phyloP scores from a whole-genome alignment of 257 asterid species.

The Ballota nigra region DNA sequence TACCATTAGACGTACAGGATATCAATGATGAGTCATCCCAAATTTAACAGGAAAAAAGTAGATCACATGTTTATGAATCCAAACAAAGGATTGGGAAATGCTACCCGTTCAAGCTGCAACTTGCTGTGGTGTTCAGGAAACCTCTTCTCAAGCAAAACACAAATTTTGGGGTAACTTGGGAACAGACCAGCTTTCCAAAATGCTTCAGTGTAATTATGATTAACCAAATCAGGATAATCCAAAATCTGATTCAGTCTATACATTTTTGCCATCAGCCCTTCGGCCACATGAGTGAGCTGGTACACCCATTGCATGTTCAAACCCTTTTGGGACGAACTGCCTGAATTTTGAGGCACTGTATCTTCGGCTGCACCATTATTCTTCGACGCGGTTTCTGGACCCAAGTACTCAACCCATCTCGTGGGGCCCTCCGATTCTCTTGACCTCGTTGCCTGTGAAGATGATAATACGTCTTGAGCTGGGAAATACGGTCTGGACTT shows the following conservation, averaged over 20 bases:
- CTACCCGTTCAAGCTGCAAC: conserved; percentile 94
- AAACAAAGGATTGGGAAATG: conserved; percentile 17
- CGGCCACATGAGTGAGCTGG: conserved; percentile 95
- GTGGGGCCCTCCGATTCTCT: conserved; percentile 88
- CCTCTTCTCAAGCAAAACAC: conserved; percentile 82
- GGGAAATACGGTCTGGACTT: conserved; percentile 65
- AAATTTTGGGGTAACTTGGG: conserved; percentile 88
- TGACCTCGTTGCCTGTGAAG: conserved; percentile 63
- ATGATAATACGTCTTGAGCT: conserved; percentile 61
- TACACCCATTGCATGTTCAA: conserved; percentile 96
- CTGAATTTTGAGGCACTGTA: conserved; percentile 40
- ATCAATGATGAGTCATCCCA: conserved; percentile 17
- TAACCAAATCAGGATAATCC: conserved; percentile 84
- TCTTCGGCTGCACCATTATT: conserved; percentile 60
- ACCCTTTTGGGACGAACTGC: conserved; percentile 66
- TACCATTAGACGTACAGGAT: conserved; percentile 29
- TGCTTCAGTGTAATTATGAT: conserved; percentile 80
- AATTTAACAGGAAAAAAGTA: conserved; percentile 8
- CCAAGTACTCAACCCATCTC: conserved; percentile 95
- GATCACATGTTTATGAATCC: conserved; percentile 4
- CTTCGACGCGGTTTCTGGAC: conserved; percentile 61
- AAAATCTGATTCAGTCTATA: conserved; percentile 89
- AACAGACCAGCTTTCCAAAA: conserved; percentile 97
- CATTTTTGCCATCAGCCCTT: conserved; percentile 97
- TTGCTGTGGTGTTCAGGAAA: conserved; percentile 98